Evolutionary conservation across 805 yeast species (phyloP).

Genomic region (Wickerhamomyces rabaulensis): DNA sequence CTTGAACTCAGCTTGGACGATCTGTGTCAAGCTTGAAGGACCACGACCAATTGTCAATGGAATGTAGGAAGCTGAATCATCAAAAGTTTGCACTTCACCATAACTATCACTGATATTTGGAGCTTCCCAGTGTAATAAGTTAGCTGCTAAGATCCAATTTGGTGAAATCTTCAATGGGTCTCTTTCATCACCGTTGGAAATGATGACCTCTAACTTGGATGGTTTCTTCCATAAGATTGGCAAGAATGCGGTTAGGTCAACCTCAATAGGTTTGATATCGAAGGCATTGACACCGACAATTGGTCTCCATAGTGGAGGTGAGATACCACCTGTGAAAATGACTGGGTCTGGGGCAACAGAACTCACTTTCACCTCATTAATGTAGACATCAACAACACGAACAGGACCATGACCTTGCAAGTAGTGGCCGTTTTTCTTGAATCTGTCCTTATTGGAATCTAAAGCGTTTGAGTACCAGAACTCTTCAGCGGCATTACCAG

Average conservation of each 20-base stretch:
- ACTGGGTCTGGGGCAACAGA: constrained; percentile 66
- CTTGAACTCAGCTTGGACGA: constrained; percentile 14
- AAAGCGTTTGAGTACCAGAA: constrained; percentile 71
- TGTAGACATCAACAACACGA: constrained; percentile 57
- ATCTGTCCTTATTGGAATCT: constrained; percentile 40
- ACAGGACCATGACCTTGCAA: constrained; percentile 66
- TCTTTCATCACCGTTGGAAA: constrained; percentile 44
- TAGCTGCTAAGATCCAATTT: constrained; percentile 60
- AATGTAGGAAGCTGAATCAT: constrained; percentile 19
- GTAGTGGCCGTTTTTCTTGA: constrained; percentile 32
- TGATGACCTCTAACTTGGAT: constrained; percentile 38
- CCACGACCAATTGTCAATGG: constrained; percentile 8
- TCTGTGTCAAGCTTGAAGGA: constrained; percentile 18
- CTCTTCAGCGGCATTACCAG: constrained; percentile 79
- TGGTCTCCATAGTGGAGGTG: constrained; percentile 80
- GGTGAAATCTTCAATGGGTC: constrained; percentile 21
- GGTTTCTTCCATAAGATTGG: constrained; percentile 61
- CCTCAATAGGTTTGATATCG: constrained; percentile 63
- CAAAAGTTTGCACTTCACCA: constrained; percentile 32
- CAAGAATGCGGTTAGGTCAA: constrained; percentile 66
- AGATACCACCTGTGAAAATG: constrained; percentile 74
- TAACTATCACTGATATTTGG: constrained; percentile 30
- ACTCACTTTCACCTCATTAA: constrained; percentile 56
- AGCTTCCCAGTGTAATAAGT: constrained; percentile 50
- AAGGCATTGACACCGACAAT: constrained; percentile 70